phyloP scores from a whole-genome alignment of 805 yeast genomes.

The Maudiozyma barnettii region DNA sequence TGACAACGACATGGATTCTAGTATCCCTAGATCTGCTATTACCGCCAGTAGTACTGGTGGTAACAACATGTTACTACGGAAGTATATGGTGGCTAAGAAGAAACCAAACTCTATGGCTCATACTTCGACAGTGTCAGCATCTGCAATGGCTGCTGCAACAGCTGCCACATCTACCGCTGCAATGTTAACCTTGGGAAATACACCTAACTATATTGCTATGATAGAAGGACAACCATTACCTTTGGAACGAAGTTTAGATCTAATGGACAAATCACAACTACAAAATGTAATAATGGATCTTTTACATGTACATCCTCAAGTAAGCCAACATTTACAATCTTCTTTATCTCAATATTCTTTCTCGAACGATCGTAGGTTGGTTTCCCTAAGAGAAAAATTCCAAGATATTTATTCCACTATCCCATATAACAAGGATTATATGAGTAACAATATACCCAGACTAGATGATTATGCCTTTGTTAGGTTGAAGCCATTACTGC shows the following conservation, averaged over 20 bases:
- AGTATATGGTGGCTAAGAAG: conserved; percentile 11
- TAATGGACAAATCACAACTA: conserved; percentile 25
- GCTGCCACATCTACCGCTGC: neutral
- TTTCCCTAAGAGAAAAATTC: conserved; percentile 16
- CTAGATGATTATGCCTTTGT: conserved; percentile 30
- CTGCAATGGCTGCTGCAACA: neutral
- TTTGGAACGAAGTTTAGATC: conserved; percentile 25
- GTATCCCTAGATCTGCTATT: neutral
- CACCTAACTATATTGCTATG: conserved; percentile 1
- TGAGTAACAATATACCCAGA: conserved; percentile 6
- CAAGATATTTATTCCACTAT: conserved; percentile 17
- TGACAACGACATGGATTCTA: neutral
- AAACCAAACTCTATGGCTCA: conserved; percentile 7
- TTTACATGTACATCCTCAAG: conserved; percentile 16
- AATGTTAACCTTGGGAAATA: neutral
- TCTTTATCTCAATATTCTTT: conserved; percentile 8
- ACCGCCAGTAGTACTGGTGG: neutral
- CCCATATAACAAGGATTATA: conserved; percentile 23
- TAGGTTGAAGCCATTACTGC: conserved; percentile 23
- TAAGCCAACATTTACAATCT: conserved; percentile 13
- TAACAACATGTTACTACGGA: neutral
- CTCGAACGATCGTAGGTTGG: conserved; percentile 17
- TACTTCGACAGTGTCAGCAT: neutral
- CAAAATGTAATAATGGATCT: conserved; percentile 13
- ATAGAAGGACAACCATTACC: conserved; percentile 27